phyloP scores from a whole-genome alignment of 1,139 yeast species.

The Sugiyamaella neomexicana region DNA sequence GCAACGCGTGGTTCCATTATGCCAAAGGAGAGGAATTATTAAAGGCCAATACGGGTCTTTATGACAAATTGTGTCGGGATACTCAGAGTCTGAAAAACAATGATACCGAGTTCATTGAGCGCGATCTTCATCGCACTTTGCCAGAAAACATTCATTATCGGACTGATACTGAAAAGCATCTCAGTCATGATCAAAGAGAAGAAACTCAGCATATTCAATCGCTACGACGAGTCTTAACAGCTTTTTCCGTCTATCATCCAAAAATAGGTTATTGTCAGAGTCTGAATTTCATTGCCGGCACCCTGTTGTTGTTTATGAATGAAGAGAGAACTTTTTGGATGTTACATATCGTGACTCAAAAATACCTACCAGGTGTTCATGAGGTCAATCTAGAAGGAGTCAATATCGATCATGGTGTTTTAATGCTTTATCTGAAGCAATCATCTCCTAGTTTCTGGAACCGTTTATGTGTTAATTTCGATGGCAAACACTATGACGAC shows the following conservation, averaged over 20 bases:
- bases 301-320: slow-evolving; percentile 74
- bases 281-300: slow-evolving; percentile 85
- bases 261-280: slow-evolving; percentile 95
- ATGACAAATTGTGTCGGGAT: slow-evolving; percentile 62
- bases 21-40: slow-evolving; percentile 86
- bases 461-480: slow-evolving; percentile 46
- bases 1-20: slow-evolving; percentile 94
- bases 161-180: slow-evolving; percentile 18
- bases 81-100: slow-evolving; percentile 54
- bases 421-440: slow-evolving; percentile 82
- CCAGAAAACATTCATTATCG: slow-evolving; percentile 87
- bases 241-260: slow-evolving; percentile 86
- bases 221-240: slow-evolving; percentile 74
- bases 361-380: slow-evolving; percentile 88
- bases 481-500: slow-evolving; percentile 52
- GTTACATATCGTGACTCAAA: slow-evolving; percentile 84
- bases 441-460: slow-evolving; percentile 82
- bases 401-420: slow-evolving; percentile 90
- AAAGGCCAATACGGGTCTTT: slow-evolving; percentile 68
- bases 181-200: slow-evolving; percentile 16
- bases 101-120: slow-evolving; percentile 88
- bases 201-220: slow-evolving; percentile 71
- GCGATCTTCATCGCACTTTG: slow-evolving; percentile 89
- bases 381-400: slow-evolving; percentile 90
- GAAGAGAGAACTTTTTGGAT: slow-evolving; percentile 95